phyloP scores from a whole-genome alignment of 176 grass and related monocot genomes.

The Bonia amplexicaulis region DNA sequence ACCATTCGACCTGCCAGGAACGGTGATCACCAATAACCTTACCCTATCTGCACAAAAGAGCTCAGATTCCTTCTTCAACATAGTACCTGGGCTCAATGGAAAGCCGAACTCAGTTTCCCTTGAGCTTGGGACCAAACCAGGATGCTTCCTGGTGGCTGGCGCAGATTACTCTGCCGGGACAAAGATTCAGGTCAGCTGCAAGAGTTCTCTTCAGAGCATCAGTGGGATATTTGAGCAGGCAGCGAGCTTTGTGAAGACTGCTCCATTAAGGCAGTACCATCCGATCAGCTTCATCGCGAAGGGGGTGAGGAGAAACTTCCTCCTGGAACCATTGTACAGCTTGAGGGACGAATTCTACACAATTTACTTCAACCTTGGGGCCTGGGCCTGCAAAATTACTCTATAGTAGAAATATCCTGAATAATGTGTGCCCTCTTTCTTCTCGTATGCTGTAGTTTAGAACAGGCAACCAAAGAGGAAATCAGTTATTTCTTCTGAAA shows the following conservation, averaged over 20 bases:
- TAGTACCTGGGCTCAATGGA: constrained; percentile 54
- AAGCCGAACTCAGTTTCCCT: constrained; percentile 38
- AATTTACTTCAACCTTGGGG: constrained; percentile 72
- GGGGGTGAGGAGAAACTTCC: constrained; percentile 62
- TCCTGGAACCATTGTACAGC: constrained; percentile 72
- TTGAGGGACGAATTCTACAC: constrained; percentile 80
- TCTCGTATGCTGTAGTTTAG: constrained; percentile 7
- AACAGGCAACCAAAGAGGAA: not conserved
- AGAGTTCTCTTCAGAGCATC: constrained; percentile 33
- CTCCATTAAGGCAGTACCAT: constrained; percentile 56
- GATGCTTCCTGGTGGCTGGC: constrained; percentile 45
- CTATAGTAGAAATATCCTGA: constrained; percentile 19
- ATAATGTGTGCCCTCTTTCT: constrained; percentile 5
- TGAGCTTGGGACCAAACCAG: constrained; percentile 32
- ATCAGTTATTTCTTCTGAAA: constrained; percentile 14
- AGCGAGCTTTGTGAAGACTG: constrained; percentile 46
- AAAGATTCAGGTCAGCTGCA: constrained; percentile 46
- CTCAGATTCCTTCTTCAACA: constrained; percentile 43
- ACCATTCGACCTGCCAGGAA: constrained; percentile 83
- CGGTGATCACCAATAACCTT: constrained; percentile 63
- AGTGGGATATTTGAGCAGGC: constrained; percentile 48
- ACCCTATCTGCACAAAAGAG: constrained; percentile 37
- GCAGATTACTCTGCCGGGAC: constrained; percentile 17
- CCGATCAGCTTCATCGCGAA: constrained; percentile 70
- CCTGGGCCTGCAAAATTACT: constrained; percentile 33